Conservation (phyloP, 179 eudicot genomes). For the Gypsophila paniculata region DNA sequence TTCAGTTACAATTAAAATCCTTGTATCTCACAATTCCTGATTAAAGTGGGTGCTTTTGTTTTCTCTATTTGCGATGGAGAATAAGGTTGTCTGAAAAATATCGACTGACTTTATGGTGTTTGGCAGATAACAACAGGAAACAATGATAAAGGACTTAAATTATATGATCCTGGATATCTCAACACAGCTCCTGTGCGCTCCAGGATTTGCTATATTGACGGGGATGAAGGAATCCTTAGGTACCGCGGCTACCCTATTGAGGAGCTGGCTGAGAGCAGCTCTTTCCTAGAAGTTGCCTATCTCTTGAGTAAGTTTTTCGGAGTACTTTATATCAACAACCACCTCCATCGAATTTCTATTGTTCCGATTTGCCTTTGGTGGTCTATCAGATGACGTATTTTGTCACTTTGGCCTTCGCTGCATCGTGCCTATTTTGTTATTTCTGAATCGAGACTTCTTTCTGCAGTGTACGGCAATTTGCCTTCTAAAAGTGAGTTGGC, state of each 20-base stretch:
- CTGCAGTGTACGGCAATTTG: constrained; percentile 85
- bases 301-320: constrained; percentile 62
- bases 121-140: constrained; percentile 75
- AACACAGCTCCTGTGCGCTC: constrained; percentile 97
- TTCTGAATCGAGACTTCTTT: constrained; percentile 12
- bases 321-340: not conserved
- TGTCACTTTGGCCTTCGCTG: not conserved
- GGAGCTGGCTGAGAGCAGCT: constrained; percentile 88
- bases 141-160: constrained; percentile 88
- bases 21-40: not conserved
- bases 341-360: no score
- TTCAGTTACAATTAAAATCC: no score
- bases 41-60: not conserved
- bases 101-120: not conserved
- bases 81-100: not conserved
- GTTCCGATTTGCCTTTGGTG: no score
- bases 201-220: constrained; percentile 91
- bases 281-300: constrained; percentile 89
- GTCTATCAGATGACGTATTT: no score
- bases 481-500: constrained; percentile 82
- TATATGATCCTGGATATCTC: constrained; percentile 95
- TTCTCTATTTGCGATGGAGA: not conserved
- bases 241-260: constrained; percentile 95
- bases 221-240: constrained; percentile 93
- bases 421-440: not conserved